These are phyloP conservation scores for Lantana camara DNA, from an alignment of 257 asterid species.

Conservation along the genomic window DNA sequence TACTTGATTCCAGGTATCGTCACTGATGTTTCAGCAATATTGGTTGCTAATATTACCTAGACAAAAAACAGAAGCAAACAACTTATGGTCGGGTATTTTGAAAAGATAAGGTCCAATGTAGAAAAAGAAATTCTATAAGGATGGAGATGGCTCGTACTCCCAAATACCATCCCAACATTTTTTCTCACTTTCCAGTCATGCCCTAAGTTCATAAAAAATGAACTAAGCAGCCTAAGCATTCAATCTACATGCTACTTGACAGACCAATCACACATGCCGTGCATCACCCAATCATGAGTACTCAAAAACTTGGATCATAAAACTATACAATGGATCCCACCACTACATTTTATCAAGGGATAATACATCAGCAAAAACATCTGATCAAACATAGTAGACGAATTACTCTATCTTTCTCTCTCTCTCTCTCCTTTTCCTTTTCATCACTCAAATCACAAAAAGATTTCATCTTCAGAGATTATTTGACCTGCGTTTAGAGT, in stretches of 20 bases:
- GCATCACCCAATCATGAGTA: not conserved
- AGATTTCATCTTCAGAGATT: not conserved
- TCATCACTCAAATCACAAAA: not conserved
- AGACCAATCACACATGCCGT: not conserved
- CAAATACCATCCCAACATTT: not conserved
- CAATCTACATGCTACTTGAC: not conserved
- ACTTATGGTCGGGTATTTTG: constrained; percentile 22
- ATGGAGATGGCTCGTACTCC: constrained; percentile 7
- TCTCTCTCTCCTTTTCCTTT: too few species aligned
- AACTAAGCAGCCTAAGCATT: constrained; percentile 2
- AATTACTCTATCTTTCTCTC: not conserved
- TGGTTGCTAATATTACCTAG: constrained; percentile 91
- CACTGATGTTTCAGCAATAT: constrained; percentile 98
- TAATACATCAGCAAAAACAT: not conserved
- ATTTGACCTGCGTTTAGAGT: not conserved
- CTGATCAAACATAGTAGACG: constrained; percentile 2
- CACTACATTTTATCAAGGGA: not conserved
- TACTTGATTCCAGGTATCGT: constrained; percentile 98
- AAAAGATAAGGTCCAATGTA: constrained; percentile 5
- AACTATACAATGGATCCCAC: not conserved
- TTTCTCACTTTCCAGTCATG: not conserved
- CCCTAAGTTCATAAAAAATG: constrained; percentile 9
- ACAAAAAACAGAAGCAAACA: constrained; percentile 31
- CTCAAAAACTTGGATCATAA: not conserved
- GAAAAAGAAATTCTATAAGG: constrained; percentile 20